Base-by-base conservation (phyloP, 2,329 filamentous ascomycete genomes). In the Claviceps quebecensis region DNA sequence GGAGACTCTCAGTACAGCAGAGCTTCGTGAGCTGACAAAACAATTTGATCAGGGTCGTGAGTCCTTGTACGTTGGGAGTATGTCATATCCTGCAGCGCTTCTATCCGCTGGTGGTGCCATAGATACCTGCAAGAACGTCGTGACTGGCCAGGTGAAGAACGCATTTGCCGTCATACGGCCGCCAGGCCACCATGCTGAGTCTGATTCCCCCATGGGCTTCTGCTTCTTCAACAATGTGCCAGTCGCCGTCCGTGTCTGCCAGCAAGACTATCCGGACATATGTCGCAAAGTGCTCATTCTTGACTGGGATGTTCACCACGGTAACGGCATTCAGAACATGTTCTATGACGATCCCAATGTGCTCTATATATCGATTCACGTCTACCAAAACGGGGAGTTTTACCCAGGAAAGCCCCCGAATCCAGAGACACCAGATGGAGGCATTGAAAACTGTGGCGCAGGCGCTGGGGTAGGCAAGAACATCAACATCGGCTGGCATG, bases 191-290 rank as follows among this genome's bases (percentile, higher is more conserved):
- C 93, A 98, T 66, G 93, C 93, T 1, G 93, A 98, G 64, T 83
- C 81, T 53, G 78, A 93, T 60, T 75, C 82, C 38, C 80, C 91
- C 1, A 93, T 95, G 77, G 93, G 93, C 0, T 98, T 98, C 63
- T 98, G 93, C 65, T 79, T 97, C 53, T 97, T 97, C 71, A 96
- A 98, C 70, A 98, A 98, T 61, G 93, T 97, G 3, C 89, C 87
- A 19, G 86, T 98, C 53, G 91, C 90, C 1, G 84, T 89, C n/a
- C 84, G 81, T 54, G 86, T 90, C 13, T 96, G 90, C 63, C 89
- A 95, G 64, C 72, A 76, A 50, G 82, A 89, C 54, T 93, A 86
- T 58, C 86, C 86, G 1, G 80, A 91, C 3, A 71, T 71, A 8
- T 96, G 91, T 62, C 82, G 88, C 52, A 97, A 95, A 67, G 80